Evolutionary conservation across 768 basidiomycete species (phyloP).

Genomic region (Mycena haematopus): DNA sequence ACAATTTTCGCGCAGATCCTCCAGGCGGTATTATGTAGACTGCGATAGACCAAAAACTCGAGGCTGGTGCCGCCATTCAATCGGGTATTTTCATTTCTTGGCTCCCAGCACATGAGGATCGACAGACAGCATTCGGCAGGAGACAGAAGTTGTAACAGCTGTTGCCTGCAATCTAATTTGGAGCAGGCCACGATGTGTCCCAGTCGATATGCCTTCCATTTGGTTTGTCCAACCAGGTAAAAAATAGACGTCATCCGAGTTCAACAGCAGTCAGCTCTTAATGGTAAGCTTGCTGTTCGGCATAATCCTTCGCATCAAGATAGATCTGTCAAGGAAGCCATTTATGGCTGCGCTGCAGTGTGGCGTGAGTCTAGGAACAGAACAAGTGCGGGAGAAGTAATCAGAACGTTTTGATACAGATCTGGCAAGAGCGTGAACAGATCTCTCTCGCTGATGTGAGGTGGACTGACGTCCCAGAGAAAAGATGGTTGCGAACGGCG

Average conservation of each 20-base stretch:
- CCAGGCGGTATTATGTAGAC: not conserved
- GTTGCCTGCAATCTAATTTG: not conserved
- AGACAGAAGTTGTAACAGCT: not conserved
- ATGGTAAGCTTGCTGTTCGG: not conserved
- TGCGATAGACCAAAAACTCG: not conserved
- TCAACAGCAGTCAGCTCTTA: not conserved
- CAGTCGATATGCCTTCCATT: not conserved
- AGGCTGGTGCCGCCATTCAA: not conserved
- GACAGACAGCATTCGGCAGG: not conserved
- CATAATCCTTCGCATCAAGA: not conserved
- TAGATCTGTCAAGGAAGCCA: constrained; percentile 9
- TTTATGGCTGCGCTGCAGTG: constrained; percentile 3
- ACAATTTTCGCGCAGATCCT: not conserved
- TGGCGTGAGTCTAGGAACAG: not conserved
- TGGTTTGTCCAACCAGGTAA: not conserved
- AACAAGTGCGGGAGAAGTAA: constrained; percentile 11
- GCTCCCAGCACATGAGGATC: not conserved
- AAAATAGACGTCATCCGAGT: too few species aligned
- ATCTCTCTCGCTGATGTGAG: not conserved
- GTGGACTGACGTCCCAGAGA: not conserved
- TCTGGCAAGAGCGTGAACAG: not conserved
- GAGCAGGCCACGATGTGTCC: not conserved
- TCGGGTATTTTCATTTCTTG: not conserved
- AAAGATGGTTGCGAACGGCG: constrained; percentile 14
- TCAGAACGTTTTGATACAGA: constrained; percentile 12